Evolutionary conservation across 352 stramenopile species (phyloP).

Genomic region (Phytophthora europaea): DNA sequence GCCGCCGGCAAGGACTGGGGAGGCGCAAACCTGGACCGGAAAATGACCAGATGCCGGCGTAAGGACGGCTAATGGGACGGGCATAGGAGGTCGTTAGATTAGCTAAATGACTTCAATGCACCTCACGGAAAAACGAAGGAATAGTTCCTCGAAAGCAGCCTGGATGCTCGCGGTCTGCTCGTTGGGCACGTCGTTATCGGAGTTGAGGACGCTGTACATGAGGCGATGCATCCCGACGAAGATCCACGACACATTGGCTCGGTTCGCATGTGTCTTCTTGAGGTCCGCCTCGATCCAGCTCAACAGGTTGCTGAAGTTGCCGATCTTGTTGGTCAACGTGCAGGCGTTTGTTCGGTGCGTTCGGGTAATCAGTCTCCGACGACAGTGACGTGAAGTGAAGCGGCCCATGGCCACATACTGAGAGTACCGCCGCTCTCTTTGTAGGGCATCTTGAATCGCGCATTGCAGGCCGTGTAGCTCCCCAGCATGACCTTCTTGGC

Average conservation of each 20-base stretch:
- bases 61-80: too few relatives aligned
- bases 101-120: too few relatives aligned
- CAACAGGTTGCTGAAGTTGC: slow-evolving; percentile 49
- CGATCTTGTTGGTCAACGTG: slow-evolving; percentile 39
- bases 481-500: slow-evolving; percentile 36
- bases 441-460: slow-evolving; percentile 45
- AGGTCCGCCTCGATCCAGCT: slow-evolving; percentile 57
- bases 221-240: slow-evolving; percentile 81
- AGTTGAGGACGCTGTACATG: slow-evolving; percentile 59
- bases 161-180: slow-evolving; percentile 49
- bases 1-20: too few relatives aligned
- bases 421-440: slow-evolving; percentile 36
- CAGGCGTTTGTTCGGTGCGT: slow-evolving; percentile 47
- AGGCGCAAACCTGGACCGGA: too few relatives aligned
- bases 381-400: slow-evolving; percentile 79
- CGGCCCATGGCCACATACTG: slow-evolving; percentile 53
- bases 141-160: slow-evolving; percentile 81
- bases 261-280: slow-evolving; percentile 47
- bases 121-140: too few relatives aligned
- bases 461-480: slow-evolving; percentile 69
- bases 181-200: slow-evolving; percentile 22
- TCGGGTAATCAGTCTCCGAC: slow-evolving; percentile 66
- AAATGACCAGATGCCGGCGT: too few relatives aligned
- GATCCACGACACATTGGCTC: slow-evolving; percentile 69
- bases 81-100: too few relatives aligned